Conservation (phyloP, 495 filamentous ascomycete species). For the Penicillium pulvis region DNA sequence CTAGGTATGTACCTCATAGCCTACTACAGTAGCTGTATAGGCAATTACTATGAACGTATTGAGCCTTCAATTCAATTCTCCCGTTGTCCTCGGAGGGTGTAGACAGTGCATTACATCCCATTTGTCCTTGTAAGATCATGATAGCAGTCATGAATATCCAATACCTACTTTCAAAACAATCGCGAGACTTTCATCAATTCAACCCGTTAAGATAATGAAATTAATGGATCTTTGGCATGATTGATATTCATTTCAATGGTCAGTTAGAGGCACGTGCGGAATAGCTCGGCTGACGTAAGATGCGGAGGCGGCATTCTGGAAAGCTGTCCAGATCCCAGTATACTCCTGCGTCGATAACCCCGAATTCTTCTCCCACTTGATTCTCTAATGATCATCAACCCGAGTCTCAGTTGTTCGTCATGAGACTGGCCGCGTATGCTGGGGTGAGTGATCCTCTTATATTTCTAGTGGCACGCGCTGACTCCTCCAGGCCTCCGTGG, state of each 20-base stretch:
- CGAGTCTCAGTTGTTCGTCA: conserved; percentile 32
- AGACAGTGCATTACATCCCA: too few relatives aligned
- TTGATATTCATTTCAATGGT: too few relatives aligned
- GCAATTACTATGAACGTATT: too few relatives aligned
- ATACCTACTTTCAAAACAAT: neutral
- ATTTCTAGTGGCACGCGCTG: conserved; percentile 13
- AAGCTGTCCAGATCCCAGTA: conserved; percentile 45
- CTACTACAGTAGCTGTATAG: too few relatives aligned
- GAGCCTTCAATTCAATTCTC: too few relatives aligned
- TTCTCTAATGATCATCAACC: conserved; percentile 35
- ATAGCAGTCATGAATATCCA: neutral
- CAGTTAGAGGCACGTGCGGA: neutral
- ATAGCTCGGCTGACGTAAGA: conserved; percentile 40
- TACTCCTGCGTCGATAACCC: conserved; percentile 15
- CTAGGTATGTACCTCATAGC: too few relatives aligned
- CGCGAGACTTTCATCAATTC: too few relatives aligned
- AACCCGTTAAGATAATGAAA: too few relatives aligned
- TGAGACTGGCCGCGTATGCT: conserved; percentile 57
- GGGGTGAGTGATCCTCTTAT: conserved; percentile 41
- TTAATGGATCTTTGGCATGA: too few relatives aligned
- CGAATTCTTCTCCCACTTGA: conserved; percentile 23
- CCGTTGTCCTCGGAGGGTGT: too few relatives aligned
- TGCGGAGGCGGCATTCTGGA: conserved; percentile 31
- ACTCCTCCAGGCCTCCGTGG: conserved; percentile 63
- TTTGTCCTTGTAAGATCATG: too few relatives aligned